Percentiles rank a stretch among this genome's conserved stretches.
phyloP scores from a whole-genome alignment of 257 asterid genomes.

The Henckelia pumila region DNA sequence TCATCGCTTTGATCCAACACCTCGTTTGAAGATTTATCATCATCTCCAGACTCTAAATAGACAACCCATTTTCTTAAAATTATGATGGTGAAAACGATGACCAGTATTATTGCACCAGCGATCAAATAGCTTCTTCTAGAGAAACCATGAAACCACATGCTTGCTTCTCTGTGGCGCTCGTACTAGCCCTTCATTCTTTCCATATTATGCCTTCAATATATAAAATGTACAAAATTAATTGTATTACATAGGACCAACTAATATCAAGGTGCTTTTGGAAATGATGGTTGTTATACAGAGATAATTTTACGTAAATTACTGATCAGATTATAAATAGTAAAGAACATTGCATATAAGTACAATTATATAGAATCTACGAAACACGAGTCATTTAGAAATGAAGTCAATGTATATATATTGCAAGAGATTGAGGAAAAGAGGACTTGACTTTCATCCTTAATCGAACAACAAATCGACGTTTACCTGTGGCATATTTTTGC shows the following conservation, averaged over 20 bases:
- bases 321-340: too few relatives aligned
- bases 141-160: constrained; percentile 61
- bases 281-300: not conserved
- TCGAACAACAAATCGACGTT: too few relatives aligned
- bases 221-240: not conserved
- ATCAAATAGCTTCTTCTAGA: constrained; percentile 48
- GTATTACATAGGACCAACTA: not conserved
- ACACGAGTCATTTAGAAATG: not conserved
- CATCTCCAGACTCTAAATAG: constrained; percentile 25
- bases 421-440: not conserved
- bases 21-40: constrained; percentile 15
- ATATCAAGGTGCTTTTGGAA: not conserved
- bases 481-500: not conserved
- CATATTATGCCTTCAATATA: constrained; percentile 20
- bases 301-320: not conserved
- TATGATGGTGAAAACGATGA: constrained; percentile 43
- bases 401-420: too few relatives aligned
- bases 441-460: too few relatives aligned
- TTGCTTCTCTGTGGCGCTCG: constrained; percentile 25
- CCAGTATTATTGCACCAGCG: constrained; percentile 46
- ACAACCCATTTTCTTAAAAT: constrained; percentile 44
- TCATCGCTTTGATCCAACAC: constrained; percentile 24
- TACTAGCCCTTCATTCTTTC: constrained; percentile 23
- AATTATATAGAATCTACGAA: not conserved
- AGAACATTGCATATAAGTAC: not conserved